Percentiles rank a stretch among this genome's conserved stretches.
phyloP scores from a whole-genome alignment of 352 stramenopile genomes.

The Pythium insidiosum region DNA sequence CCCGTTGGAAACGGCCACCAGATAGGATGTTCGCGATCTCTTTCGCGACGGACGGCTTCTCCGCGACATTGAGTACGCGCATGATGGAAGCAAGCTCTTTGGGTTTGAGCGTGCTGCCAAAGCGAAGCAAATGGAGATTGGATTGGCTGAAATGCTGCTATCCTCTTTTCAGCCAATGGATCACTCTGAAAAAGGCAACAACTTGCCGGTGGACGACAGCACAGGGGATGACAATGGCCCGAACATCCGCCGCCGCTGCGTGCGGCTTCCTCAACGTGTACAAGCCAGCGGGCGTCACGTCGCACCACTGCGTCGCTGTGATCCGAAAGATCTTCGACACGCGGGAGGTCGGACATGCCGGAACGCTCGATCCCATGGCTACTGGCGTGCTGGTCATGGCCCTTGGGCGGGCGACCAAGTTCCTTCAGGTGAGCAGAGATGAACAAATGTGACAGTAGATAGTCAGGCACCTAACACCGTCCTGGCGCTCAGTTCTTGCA shows the following conservation, averaged over 20 bases:
- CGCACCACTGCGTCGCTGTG: conserved; percentile 63
- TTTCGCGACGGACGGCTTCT: conserved; percentile 99
- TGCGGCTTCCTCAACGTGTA: conserved; percentile 76
- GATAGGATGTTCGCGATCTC: conserved; percentile 94
- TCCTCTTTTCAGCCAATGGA: conserved; percentile 11
- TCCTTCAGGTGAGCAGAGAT: conserved; percentile 42
- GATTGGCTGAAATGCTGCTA: conserved; percentile 11
- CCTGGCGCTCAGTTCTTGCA: conserved; percentile 38
- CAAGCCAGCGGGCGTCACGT: conserved; percentile 73
- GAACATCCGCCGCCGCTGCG: too few relatives aligned
- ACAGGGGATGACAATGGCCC: too few relatives aligned
- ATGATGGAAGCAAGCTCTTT: conserved; percentile 29
- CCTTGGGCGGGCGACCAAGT: conserved; percentile 72
- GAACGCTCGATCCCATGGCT: conserved; percentile 86
- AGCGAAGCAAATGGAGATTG: conserved; percentile 4
- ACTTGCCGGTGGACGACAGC: too few relatives aligned
- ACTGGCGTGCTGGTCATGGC: conserved; percentile 80
- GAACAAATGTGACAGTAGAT: neutral
- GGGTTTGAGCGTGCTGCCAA: conserved; percentile 9
- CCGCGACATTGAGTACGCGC: conserved; percentile 96
- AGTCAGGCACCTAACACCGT: neutral
- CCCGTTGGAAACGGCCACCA: conserved; percentile 37
- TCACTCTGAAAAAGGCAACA: too few relatives aligned
- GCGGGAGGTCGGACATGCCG: conserved; percentile 66
- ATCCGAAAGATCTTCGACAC: conserved; percentile 70